phyloP scores from a whole-genome alignment of 2,329 filamentous ascomycete species.

The Rutstroemia sp. region DNA sequence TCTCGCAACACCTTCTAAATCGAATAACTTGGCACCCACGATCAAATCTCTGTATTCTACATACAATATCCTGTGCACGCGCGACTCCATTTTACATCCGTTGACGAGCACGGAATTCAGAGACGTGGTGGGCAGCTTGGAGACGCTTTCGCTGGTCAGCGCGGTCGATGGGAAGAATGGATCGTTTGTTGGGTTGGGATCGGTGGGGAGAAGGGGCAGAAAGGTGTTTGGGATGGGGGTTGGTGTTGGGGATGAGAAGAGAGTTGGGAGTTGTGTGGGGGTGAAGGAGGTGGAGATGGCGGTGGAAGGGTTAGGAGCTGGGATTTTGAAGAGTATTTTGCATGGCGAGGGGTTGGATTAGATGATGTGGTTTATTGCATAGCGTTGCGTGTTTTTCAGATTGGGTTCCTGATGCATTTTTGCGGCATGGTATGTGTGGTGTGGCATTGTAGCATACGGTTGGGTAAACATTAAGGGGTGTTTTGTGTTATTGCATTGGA shows the following conservation, averaged over 20 bases:
- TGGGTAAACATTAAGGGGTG: neutral
- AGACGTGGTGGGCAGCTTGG: slow-evolving; percentile 82
- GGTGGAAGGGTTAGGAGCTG: slow-evolving; percentile 54
- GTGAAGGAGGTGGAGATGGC: slow-evolving; percentile 70
- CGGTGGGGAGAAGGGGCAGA: slow-evolving; percentile 63
- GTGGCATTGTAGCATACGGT: neutral
- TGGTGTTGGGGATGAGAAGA: slow-evolving; percentile 62
- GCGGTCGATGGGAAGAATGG: slow-evolving; percentile 63
- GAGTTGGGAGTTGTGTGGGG: slow-evolving; percentile 71
- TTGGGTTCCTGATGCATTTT: too few species aligned
- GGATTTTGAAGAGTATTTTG: slow-evolving; percentile 56
- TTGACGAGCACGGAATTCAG: slow-evolving; percentile 89
- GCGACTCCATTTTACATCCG: slow-evolving; percentile 82
- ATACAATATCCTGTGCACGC: slow-evolving; percentile 75
- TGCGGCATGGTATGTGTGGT: neutral
- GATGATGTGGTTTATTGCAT: neutral
- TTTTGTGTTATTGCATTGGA: neutral
- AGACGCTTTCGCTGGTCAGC: slow-evolving; percentile 75
- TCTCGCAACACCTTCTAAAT: slow-evolving; percentile 53
- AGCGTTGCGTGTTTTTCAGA: neutral
- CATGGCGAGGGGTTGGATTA: slow-evolving; percentile 36
- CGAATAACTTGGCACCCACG: slow-evolving; percentile 59
- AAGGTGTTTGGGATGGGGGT: slow-evolving; percentile 39
- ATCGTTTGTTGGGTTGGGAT: slow-evolving; percentile 56
- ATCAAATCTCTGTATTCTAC: slow-evolving; percentile 78